Base-by-base conservation (phyloP, 306 rosid species). In the Cicer judaicum region DNA sequence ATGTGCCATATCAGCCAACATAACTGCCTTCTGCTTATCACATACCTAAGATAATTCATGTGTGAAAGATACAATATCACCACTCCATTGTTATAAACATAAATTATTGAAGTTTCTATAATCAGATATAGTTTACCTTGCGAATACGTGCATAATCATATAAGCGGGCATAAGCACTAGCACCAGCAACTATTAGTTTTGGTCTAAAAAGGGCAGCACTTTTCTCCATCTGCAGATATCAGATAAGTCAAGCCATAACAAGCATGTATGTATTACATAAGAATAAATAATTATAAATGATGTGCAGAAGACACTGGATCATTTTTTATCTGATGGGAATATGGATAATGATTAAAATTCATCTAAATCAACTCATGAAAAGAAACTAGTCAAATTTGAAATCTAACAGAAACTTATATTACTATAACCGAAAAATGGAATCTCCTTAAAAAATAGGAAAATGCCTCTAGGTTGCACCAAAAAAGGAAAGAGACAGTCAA, bases 1-100 rank as follows among this genome's bases (percentile, higher is more conserved):
- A 80, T 95, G 99, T 67, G 99, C 99, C 73, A 95, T 95, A 83
- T 95, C 99, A 70, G 99, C 99, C 91, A 95, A 80, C 93, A 95
- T 13, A 64, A 95, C 83, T 62, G 99, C 98, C 83, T 90, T 95
- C 82, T 95, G 98, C 74, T 90, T 90, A 83, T 92, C 88, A 70
- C 98, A 95, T 71, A 95, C 96, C 99, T 95, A 85, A 11, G 63
- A 47, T 38, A 40, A 63, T n/a, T 54, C 68, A 62, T 19, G 39
- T 38, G 24, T 34, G 56, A 56, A 44, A 64, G 21, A 57, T 24
- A 87, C 50, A 61, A 60, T 39, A 44, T 44, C 49, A 59, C 34
- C 50, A 50, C 49, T 57, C 34, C 54, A 46, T 74, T 60, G 9
- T 74, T 70, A 64, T 12, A 57, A 44, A 72, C 29, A 70, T 42